Percentiles rank a stretch among this genome's conserved stretches.
Conservation (phyloP, 352 stramenopile genomes). For the Phytopythium chamaehyphon region DNA sequence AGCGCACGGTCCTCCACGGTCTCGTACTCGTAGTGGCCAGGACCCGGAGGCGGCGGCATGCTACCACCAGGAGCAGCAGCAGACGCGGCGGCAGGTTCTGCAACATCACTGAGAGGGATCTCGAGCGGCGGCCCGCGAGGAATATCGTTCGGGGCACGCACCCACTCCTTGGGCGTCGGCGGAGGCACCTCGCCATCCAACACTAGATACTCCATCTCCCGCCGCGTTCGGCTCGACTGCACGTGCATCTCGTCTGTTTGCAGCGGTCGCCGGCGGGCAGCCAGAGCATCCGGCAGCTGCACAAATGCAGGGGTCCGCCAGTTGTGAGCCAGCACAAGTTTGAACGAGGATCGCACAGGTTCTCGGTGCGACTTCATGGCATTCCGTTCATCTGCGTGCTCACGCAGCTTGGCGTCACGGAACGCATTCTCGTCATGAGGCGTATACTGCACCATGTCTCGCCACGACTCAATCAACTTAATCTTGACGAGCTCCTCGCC, state of each 20-base stretch:
- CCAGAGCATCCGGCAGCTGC: slow-evolving; percentile 52
- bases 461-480: slow-evolving; percentile 85
- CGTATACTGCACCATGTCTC: slow-evolving; percentile 64
- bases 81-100: slow-evolving; percentile 18
- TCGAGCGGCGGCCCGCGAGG: slow-evolving; percentile 48
- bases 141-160: slow-evolving; percentile 48
- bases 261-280: slow-evolving; percentile 23
- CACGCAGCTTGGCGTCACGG: slow-evolving; percentile 78
- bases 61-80: slow-evolving; percentile 13
- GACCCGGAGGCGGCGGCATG: slow-evolving; percentile 12
- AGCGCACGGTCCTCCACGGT: slow-evolving; percentile 58
- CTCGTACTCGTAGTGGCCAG: slow-evolving; percentile 24
- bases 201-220: slow-evolving; percentile 82
- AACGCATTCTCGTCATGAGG: slow-evolving; percentile 52
- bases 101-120: slow-evolving; percentile 69
- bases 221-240: slow-evolving; percentile 62
- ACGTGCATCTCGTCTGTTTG: slow-evolving; percentile 60
- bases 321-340: slow-evolving; percentile 44
- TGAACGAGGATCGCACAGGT: slow-evolving; percentile 33
- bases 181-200: slow-evolving; percentile 77
- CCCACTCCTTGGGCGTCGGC: slow-evolving; percentile 75
- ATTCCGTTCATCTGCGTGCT: slow-evolving; percentile 73
- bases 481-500: slow-evolving; percentile 75
- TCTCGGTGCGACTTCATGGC: slow-evolving; percentile 66
- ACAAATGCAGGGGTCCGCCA: slow-evolving; percentile 67